Conservation (phyloP, 139 green algal genomes). For the Desmodesmus armatus region DNA sequence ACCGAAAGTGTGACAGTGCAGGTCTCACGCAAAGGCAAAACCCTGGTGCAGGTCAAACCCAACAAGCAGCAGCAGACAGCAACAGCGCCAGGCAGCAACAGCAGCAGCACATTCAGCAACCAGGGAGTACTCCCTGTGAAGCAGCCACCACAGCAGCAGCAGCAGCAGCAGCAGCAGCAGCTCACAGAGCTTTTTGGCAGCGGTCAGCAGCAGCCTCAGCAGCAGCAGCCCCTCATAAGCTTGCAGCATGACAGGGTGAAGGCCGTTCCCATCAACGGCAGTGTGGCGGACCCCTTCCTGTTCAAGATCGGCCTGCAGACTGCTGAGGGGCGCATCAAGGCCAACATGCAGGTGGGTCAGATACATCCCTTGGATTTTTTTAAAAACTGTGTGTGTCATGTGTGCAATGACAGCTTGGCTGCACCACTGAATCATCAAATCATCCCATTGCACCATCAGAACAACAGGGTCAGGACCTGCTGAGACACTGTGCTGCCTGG, state of each 20-base stretch:
- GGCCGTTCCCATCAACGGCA: conserved; percentile 51
- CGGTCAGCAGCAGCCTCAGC: background rate
- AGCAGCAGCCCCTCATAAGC: background rate
- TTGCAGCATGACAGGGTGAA: conserved; percentile 65
- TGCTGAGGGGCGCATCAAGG: conserved; percentile 57
- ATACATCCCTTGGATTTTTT: no score
- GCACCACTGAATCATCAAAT: no score
- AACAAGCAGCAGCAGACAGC: conserved; percentile 4
- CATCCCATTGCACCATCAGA: no score
- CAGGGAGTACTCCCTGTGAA: no score
- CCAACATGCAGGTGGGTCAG: conserved; percentile 49
- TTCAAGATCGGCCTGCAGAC: conserved; percentile 65
- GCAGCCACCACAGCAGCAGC: background rate
- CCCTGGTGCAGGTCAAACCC: conserved; percentile 3
- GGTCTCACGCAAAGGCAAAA: conserved; percentile 16
- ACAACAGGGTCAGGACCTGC: no score
- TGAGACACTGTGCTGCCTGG: no score
- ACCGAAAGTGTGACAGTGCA: background rate
- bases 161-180: conserved; percentile 47
- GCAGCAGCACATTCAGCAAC: conserved; percentile 6
- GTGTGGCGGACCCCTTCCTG: conserved; percentile 66
- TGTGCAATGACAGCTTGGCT: no score
- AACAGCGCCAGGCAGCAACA: background rate
- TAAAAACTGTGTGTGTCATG: no score
- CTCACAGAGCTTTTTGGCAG: no score